A percentile compares a stretch with the other conserved stretches of the same genome.
These are phyloP conservation scores for Cystofilobasidium macerans DNA, from an alignment of 768 basidiomycete species.

Conservation along the genomic window DNA sequence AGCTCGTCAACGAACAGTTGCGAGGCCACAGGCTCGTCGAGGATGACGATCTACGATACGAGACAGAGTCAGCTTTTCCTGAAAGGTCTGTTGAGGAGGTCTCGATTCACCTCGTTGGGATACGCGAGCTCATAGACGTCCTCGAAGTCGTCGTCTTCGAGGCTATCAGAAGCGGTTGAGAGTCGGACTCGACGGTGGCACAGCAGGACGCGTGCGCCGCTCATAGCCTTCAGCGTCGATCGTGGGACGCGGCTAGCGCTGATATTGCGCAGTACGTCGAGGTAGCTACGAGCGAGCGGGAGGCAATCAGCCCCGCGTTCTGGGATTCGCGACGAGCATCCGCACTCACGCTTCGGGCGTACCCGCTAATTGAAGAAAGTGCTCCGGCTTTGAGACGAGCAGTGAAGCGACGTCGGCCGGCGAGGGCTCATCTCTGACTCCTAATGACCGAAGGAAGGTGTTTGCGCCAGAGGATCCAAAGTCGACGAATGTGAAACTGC, in stretches of 20 bases:
- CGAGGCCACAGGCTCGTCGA: slow-evolving; percentile 72
- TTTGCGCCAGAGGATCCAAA: slow-evolving; percentile 76
- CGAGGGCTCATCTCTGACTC: slow-evolving; percentile 76
- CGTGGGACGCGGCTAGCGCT: slow-evolving; percentile 48
- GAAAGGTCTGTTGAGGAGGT: not conserved
- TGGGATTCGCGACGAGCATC: not conserved
- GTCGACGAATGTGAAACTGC: slow-evolving; percentile 66
- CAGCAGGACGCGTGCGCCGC: slow-evolving; percentile 57
- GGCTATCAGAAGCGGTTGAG: slow-evolving; percentile 44
- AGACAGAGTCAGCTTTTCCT: not conserved
- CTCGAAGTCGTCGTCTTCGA: slow-evolving; percentile 60
- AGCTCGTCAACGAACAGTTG: slow-evolving; percentile 64
- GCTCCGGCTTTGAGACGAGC: slow-evolving; percentile 26
- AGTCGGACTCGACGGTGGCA: slow-evolving; percentile 54
- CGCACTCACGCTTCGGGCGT: slow-evolving; percentile 54
- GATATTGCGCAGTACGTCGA: slow-evolving; percentile 70
- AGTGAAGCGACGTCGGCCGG: slow-evolving; percentile 50
- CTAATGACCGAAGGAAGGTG: slow-evolving; percentile 71
- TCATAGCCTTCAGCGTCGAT: slow-evolving; percentile 55
- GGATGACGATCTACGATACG: slow-evolving; percentile 53
- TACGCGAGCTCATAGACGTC: slow-evolving; percentile 54
- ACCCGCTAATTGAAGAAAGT: slow-evolving; percentile 60
- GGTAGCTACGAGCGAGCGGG: slow-evolving; percentile 47
- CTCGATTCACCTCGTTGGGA: slow-evolving; percentile 43
- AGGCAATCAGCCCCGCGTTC: not conserved